phyloP scores from a whole-genome alignment of 176 grass and related monocot genomes.

The Aegilops speltoides region DNA sequence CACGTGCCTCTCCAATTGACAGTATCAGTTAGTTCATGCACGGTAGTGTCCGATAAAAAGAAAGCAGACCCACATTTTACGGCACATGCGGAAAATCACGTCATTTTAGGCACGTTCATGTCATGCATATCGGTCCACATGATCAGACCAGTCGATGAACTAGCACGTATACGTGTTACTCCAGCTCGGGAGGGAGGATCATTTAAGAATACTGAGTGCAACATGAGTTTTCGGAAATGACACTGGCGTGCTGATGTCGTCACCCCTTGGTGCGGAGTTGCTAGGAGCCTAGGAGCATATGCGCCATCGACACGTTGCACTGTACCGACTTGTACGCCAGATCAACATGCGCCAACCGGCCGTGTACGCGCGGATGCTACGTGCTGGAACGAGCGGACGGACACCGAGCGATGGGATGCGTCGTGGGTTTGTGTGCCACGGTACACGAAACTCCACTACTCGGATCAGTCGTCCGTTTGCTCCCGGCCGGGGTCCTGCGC shows the following conservation, averaged over 20 bases:
- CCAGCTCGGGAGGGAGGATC: no score
- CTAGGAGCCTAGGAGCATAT: neutral
- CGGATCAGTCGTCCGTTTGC: neutral
- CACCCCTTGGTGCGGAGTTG: neutral
- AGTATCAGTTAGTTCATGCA: neutral
- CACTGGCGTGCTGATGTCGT: neutral
- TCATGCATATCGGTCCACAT: no score
- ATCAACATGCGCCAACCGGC: neutral
- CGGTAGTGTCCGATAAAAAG: neutral
- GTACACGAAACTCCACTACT: neutral
- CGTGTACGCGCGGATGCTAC: neutral
- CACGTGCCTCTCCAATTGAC: no score
- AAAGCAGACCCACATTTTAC: neutral
- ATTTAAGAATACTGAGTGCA: no score
- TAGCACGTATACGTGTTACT: no score
- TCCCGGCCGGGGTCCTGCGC: no score
- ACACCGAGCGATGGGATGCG: slow-evolving; percentile 3
- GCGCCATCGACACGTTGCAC: neutral
- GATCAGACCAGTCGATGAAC: no score
- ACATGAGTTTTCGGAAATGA: no score
- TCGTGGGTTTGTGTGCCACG: neutral
- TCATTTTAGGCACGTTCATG: no score
- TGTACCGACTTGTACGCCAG: neutral
- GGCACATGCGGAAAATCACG: no score
- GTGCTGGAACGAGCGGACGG: neutral